These are phyloP conservation scores for Penicillium longicatenatum DNA, from an alignment of 495 filamentous ascomycete species.

Conservation along the genomic window DNA sequence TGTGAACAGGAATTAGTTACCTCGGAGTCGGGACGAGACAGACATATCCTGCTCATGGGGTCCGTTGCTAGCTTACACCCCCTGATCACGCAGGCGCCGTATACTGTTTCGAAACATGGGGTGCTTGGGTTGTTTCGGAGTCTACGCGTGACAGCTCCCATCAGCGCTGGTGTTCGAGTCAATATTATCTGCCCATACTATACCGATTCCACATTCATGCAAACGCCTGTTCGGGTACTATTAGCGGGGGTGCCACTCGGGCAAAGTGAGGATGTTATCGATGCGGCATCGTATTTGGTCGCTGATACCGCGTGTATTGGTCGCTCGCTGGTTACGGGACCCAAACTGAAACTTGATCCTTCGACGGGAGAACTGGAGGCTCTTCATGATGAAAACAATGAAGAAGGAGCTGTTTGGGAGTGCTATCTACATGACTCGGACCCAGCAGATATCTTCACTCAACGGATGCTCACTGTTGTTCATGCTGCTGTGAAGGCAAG, in stretches of 20 bases:
- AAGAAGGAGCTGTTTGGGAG: slow-evolving; percentile 14
- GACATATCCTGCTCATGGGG: slow-evolving; percentile 11
- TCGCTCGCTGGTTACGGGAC: slow-evolving; percentile 14
- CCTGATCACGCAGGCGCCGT: slow-evolving; percentile 14
- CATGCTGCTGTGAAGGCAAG: slow-evolving; percentile 8
- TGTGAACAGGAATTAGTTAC: slow-evolving; percentile 2
- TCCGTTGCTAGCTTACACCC: slow-evolving; percentile 17
- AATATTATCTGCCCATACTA: slow-evolving; percentile 18
- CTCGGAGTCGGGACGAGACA: slow-evolving; percentile 8
- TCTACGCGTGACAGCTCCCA: slow-evolving; percentile 10
- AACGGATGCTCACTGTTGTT: slow-evolving; percentile 10
- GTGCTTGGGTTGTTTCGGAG: slow-evolving; percentile 14
- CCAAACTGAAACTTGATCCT: slow-evolving; percentile 7
- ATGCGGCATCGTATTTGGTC: slow-evolving; percentile 16
- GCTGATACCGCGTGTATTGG: slow-evolving; percentile 10
- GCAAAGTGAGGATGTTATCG: slow-evolving; percentile 11
- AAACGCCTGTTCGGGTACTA: slow-evolving; percentile 9
- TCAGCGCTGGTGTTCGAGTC: slow-evolving; percentile 12
- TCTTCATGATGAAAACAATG: neutral
- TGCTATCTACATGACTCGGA: slow-evolving; percentile 18
- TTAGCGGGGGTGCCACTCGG: slow-evolving; percentile 13
- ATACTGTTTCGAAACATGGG: slow-evolving; percentile 15
- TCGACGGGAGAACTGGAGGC: slow-evolving; percentile 7
- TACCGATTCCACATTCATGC: slow-evolving; percentile 14
- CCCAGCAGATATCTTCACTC: slow-evolving; percentile 17